A percentile compares a stretch with the other conserved stretches of the same genome.
These are phyloP conservation scores for Candida glucosophila DNA, from an alignment of 1,139 yeast genomes.

Conservation along the genomic window DNA sequence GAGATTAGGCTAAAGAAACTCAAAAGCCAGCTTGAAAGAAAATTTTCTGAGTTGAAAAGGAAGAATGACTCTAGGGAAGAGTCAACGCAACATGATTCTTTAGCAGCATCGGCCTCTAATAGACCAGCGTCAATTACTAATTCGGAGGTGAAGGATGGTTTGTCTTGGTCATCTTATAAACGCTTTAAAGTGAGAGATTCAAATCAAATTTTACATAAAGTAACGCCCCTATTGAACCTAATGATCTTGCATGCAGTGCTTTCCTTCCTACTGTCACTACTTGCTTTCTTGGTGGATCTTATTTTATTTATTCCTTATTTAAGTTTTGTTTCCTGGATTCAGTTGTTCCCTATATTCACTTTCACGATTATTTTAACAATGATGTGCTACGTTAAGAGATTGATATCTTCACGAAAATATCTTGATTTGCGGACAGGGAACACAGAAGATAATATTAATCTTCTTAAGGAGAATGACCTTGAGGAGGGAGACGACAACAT, in stretches of 20 bases:
- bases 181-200: background rate
- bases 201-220: background rate
- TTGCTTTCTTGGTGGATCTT: slow-evolving; percentile 35
- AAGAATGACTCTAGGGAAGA: background rate
- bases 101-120: background rate
- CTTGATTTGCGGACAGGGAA: slow-evolving; percentile 23
- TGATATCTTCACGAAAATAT: slow-evolving; percentile 29
- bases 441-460: slow-evolving; percentile 32
- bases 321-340: slow-evolving; percentile 38
- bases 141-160: slow-evolving; percentile 1
- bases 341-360: slow-evolving; percentile 29
- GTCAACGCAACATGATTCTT: background rate
- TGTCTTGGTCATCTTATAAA: background rate
- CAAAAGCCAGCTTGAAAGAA: background rate
- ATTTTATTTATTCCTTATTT: slow-evolving; percentile 32
- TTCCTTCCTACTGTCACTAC: slow-evolving; percentile 28
- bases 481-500: slow-evolving; percentile 20
- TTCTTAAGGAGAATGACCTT: slow-evolving; percentile 13
- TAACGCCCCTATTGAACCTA: slow-evolving; percentile 19
- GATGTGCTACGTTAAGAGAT: slow-evolving; percentile 33
- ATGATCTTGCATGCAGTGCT: slow-evolving; percentile 26
- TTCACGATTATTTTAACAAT: slow-evolving; percentile 28
- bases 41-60: background rate
- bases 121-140: background rate
- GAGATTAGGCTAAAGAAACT: slow-evolving; percentile 1